Conservation (phyloP, 2,329 filamentous ascomycete genomes). For the Graphilbum ipis-grandicollis region DNA sequence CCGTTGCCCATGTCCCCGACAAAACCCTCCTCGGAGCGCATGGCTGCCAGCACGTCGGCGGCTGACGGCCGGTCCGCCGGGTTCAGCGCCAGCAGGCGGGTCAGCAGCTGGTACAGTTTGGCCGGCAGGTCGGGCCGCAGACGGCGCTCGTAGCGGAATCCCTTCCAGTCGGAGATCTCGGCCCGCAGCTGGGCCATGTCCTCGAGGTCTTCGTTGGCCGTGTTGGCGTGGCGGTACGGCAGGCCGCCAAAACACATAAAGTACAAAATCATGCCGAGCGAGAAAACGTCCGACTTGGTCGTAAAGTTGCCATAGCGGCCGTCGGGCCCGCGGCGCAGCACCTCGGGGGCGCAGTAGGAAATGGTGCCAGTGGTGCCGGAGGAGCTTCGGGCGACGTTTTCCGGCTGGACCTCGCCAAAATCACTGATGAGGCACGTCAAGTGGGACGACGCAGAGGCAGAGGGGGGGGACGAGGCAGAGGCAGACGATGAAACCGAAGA, state of each 20-base stretch:
- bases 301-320: conserved; percentile 85
- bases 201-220: conserved; percentile 78
- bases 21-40: conserved; percentile 43
- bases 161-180: conserved; percentile 77
- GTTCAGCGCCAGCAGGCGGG: conserved; percentile 60
- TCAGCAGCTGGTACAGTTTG: conserved; percentile 71
- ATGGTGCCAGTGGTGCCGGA: conserved; percentile 92
- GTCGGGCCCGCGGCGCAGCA: conserved; percentile 49
- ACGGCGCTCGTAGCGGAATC: conserved; percentile 62
- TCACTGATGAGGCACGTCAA: conserved; percentile 82
- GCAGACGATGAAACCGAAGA: too few relatives aligned
- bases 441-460: too few relatives aligned
- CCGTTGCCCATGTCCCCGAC: too few relatives aligned
- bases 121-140: conserved; percentile 69
- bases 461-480: too few relatives aligned
- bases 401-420: conserved; percentile 88
- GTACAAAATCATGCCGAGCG: conserved; percentile 92
- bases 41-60: conserved; percentile 64
- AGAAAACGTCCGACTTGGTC: conserved; percentile 96
- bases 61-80: conserved; percentile 66
- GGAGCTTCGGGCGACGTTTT: conserved; percentile 65
- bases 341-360: conserved; percentile 93
- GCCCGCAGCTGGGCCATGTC: conserved; percentile 69
- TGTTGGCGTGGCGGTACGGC: conserved; percentile 71
- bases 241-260: conserved; percentile 91